Percentiles rank a stretch among this genome's conserved stretches.
phyloP scores from a whole-genome alignment of 169 alveolate genomes.

The Plasmodium yoelii region DNA sequence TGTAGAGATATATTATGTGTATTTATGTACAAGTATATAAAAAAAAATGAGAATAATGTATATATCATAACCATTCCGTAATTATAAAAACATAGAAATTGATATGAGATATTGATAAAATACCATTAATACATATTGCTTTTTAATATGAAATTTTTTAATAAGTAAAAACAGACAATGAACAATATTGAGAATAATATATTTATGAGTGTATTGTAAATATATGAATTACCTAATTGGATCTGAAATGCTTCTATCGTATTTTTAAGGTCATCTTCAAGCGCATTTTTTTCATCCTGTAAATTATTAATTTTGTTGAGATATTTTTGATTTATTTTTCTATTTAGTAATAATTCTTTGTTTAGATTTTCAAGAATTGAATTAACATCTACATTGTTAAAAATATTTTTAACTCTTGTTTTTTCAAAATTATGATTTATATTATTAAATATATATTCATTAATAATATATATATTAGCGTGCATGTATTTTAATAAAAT shows the following conservation, averaged over 20 bases:
- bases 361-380: slow-evolving; percentile 37
- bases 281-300: slow-evolving; percentile 43
- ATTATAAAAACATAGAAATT: too few relatives aligned
- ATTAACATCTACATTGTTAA: slow-evolving; percentile 49
- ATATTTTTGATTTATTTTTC: slow-evolving; percentile 27
- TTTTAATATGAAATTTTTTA: too few relatives aligned
- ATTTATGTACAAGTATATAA: too few relatives aligned
- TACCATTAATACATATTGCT: too few relatives aligned
- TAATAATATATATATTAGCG: slow-evolving; percentile 40
- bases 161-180: too few relatives aligned
- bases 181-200: not conserved
- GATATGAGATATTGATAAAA: too few relatives aligned
- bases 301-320: slow-evolving; percentile 23
- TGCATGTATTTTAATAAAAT: slow-evolving; percentile 62
- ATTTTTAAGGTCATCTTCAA: slow-evolving; percentile 53
- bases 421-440: slow-evolving; percentile 34
- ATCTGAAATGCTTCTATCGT: slow-evolving; percentile 62
- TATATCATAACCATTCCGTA: too few relatives aligned
- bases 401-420: slow-evolving; percentile 30
- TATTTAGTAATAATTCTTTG: slow-evolving; percentile 25
- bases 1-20: too few relatives aligned
- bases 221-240: slow-evolving; percentile 23
- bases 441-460: slow-evolving; percentile 58
- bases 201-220: not conserved
- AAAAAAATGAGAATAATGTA: too few relatives aligned